Percentiles rank a stretch among this genome's conserved stretches.
These are phyloP conservation scores for Anthoceros angustus DNA, from an alignment of 225 moss, liverwort and hornwort species.

Conservation along the genomic window DNA sequence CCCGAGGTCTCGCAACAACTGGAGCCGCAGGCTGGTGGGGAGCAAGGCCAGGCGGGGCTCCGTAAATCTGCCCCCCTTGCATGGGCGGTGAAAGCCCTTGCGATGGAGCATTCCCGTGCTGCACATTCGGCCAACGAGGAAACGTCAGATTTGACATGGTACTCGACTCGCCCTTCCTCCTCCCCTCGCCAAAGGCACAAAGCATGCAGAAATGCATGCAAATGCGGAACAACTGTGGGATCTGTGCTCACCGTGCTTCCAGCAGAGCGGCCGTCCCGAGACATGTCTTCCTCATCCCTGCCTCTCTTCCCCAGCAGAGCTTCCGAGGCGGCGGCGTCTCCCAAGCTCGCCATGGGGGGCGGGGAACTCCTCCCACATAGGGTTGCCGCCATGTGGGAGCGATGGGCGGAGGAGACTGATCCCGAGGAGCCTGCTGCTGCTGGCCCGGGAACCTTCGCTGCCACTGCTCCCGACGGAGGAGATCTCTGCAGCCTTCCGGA, in stretches of 20 bases:
- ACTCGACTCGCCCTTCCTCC: too few relatives aligned
- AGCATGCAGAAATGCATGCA: too few relatives aligned
- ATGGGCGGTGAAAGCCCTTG: slow-evolving; percentile 33
- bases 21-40: slow-evolving; percentile 45
- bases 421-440: slow-evolving; percentile 25
- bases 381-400: slow-evolving; percentile 51
- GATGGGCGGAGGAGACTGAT: slow-evolving; percentile 47
- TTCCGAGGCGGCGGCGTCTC: slow-evolving; percentile 50
- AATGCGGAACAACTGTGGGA: too few relatives aligned
- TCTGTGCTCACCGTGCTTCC: slow-evolving; percentile 37
- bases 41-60: slow-evolving; percentile 26
- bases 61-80: slow-evolving; percentile 26
- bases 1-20: slow-evolving; percentile 74
- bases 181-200: too few relatives aligned
- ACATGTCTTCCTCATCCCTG: slow-evolving; percentile 68
- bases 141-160: slow-evolving; percentile 7
- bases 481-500: slow-evolving; percentile 44
- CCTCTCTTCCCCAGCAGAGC: slow-evolving; percentile 81
- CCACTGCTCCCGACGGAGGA: slow-evolving; percentile 76
- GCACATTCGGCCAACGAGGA: neutral
- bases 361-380: slow-evolving; percentile 61
- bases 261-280: slow-evolving; percentile 43
- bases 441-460: slow-evolving; percentile 76
- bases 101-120: slow-evolving; percentile 8
- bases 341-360: slow-evolving; percentile 51